These are phyloP conservation scores for Haematococcus sp. DNA, from an alignment of 139 green algal genomes.

Conservation along the genomic window DNA sequence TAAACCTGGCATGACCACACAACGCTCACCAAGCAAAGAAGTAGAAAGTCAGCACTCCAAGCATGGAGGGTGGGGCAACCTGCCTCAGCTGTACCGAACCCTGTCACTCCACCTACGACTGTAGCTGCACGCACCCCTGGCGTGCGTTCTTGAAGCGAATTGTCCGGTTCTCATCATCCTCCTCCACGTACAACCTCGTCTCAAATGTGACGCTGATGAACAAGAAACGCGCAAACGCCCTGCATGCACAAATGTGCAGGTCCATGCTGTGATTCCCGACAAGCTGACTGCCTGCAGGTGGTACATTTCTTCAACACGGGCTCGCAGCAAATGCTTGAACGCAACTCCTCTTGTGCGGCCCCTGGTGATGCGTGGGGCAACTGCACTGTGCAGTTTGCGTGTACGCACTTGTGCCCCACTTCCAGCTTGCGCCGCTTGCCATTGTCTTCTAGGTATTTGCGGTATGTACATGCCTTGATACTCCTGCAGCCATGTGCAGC, in stretches of 20 bases:
- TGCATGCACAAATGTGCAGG: neutral
- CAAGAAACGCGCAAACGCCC: slow-evolving; percentile 30
- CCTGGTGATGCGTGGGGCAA: neutral
- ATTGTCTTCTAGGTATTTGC: slow-evolving; percentile 25
- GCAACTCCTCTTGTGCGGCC: neutral
- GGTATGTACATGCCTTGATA: slow-evolving; percentile 25
- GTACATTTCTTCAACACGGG: neutral
- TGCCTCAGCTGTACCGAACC: neutral
- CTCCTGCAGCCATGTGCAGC: too few species aligned
- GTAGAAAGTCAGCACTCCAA: neutral
- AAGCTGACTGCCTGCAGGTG: neutral
- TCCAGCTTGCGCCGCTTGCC: slow-evolving; percentile 23
- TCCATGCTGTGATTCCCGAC: neutral
- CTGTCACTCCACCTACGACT: neutral
- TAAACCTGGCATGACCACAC: slow-evolving; percentile 10
- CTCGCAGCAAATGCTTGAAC: neutral
- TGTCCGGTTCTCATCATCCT: slow-evolving; percentile 21
- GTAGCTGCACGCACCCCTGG: too few species aligned
- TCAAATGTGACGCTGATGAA: slow-evolving; percentile 36
- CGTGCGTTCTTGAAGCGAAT: slow-evolving; percentile 20
- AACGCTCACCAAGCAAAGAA: too few species aligned
- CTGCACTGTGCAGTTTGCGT: neutral
- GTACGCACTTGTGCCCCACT: slow-evolving; percentile 20
- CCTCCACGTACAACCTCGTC: slow-evolving; percentile 21
- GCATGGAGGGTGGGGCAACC: neutral